Conservation (phyloP, 495 filamentous ascomycete genomes). For the Darksidea phi region DNA sequence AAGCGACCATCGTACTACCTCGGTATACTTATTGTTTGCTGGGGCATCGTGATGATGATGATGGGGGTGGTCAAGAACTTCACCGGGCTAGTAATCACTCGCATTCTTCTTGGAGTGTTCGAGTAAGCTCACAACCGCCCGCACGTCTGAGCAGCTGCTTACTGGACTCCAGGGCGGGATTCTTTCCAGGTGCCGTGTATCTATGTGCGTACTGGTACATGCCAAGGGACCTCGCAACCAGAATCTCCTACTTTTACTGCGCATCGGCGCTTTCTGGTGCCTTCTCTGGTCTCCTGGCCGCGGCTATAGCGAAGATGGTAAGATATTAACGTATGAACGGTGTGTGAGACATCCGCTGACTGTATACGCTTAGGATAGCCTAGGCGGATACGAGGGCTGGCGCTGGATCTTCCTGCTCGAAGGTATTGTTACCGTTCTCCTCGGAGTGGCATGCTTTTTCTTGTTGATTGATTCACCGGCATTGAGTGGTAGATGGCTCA, state of each 20-base stretch:
- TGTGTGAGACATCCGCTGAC: no score
- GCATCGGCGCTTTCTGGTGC: conserved; percentile 62
- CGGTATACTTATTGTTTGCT: conserved; percentile 38
- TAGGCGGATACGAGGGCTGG: no score
- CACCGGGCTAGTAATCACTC: conserved; percentile 43
- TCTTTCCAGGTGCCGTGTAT: conserved; percentile 53
- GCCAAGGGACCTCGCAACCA: conserved; percentile 47
- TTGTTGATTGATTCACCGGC: no score
- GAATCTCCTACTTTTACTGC: conserved; percentile 60
- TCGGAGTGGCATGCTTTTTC: no score
- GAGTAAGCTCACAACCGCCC: no score
- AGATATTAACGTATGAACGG: no score
- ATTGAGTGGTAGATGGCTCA: no score
- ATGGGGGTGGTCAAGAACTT: conserved; percentile 52
- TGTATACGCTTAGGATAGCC: no score
- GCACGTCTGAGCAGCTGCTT: no score
- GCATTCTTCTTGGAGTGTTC: conserved; percentile 49
- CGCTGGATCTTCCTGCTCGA: no score
- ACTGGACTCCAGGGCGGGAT: conserved; percentile 55
- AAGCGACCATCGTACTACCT: conserved; percentile 42
- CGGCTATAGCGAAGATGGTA: conserved; percentile 46
- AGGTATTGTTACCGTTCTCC: no score
- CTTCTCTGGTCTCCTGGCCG: conserved; percentile 63
- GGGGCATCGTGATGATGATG: conserved; percentile 57
- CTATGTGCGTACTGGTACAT: no score